Conservation (phyloP, 305 asterid genomes). For the Fraxinus nigra region DNA sequence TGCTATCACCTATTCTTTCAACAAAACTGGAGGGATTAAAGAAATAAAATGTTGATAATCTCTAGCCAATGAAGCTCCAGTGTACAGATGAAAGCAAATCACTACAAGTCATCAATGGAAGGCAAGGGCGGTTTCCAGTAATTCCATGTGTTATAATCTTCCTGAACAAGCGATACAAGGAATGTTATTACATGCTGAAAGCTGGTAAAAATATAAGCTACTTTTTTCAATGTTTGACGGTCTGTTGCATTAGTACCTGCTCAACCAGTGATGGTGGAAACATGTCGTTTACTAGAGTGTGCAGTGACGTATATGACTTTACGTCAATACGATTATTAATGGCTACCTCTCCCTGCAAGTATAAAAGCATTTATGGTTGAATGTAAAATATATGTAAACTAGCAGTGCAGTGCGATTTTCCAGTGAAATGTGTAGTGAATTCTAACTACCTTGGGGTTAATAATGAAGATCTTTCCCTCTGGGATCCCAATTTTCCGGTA, state of each 20-base stretch:
- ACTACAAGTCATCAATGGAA: conserved; percentile 52
- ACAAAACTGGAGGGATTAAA: conserved; percentile 8
- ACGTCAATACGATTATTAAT: conserved; percentile 81
- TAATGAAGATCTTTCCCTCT: conserved; percentile 93
- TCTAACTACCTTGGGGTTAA: conserved; percentile 58
- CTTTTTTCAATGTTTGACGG: neutral
- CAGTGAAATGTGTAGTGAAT: neutral
- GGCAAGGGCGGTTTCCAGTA: conserved; percentile 82
- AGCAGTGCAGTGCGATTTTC: neutral
- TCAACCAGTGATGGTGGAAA: conserved; percentile 91
- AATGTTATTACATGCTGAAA: neutral
- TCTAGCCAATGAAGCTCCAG: conserved; percentile 6
- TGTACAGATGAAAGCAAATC: neutral
- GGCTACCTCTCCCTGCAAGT: conserved; percentile 93
- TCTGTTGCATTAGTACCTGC: conserved; percentile 57
- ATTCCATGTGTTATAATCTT: conserved; percentile 86
- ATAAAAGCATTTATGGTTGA: neutral
- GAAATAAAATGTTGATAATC: conserved; percentile 15
- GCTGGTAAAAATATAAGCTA: neutral
- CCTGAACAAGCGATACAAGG: conserved; percentile 43
- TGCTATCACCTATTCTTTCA: conserved; percentile 24
- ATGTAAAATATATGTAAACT: neutral
- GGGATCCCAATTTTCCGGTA: conserved; percentile 97
- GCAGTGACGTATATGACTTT: conserved; percentile 89
- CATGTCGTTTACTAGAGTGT: conserved; percentile 93